Evolutionary conservation across 768 basidiomycete species (phyloP).

Genomic region (Agrocybe praecox): DNA sequence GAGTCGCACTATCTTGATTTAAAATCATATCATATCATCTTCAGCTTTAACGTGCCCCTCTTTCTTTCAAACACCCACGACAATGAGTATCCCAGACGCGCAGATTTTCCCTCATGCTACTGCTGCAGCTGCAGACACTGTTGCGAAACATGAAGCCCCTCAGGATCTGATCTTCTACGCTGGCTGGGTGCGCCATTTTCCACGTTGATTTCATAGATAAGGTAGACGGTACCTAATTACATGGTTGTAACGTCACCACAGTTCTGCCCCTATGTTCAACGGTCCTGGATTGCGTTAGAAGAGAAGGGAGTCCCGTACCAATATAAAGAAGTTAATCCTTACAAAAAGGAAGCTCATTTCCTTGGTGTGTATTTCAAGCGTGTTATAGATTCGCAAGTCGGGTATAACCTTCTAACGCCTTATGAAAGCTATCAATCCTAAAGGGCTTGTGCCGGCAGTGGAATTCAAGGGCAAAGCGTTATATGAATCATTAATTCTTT

Average conservation of each 20-base stretch:
- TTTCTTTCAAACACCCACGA: not conserved
- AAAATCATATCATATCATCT: not conserved
- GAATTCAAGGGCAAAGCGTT: constrained; percentile 57
- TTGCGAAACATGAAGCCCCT: constrained; percentile 50
- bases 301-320: constrained; percentile 69
- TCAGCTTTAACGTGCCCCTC: not conserved
- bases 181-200: constrained; percentile 50
- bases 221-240: too few species aligned
- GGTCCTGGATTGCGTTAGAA: constrained; percentile 69
- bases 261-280: constrained; percentile 65
- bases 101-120: constrained; percentile 63
- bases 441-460: constrained; percentile 64
- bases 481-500: constrained; percentile 65
- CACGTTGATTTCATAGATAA: not conserved
- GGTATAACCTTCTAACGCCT: not conserved
- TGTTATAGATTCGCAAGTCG: constrained; percentile 23
- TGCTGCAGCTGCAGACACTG: constrained; percentile 51
- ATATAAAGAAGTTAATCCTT: constrained; percentile 69
- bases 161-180: constrained; percentile 62
- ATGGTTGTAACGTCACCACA: constrained; percentile 8
- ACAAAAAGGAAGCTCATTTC: constrained; percentile 65
- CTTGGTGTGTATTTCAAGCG: constrained; percentile 37
- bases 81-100: constrained; percentile 48
- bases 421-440: constrained; percentile 54
- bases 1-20: not conserved